Percentiles rank a stretch among this genome's conserved stretches.
Evolutionary conservation across 352 stramenopile genomes (phyloP).

Genomic region (Plasmopara viticola): DNA sequence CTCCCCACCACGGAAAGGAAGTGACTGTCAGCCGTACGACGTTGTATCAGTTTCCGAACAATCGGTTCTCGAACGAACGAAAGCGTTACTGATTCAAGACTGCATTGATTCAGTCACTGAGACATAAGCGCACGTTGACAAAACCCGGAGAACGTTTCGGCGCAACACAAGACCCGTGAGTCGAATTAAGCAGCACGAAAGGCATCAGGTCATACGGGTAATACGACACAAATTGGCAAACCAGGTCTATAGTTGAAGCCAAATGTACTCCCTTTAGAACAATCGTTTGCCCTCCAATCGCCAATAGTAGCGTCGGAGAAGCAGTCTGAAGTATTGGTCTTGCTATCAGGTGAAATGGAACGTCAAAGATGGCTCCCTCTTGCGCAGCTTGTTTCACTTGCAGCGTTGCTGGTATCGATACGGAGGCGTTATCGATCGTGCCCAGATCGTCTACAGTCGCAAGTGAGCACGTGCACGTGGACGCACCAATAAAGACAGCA

Average conservation of each 20-base stretch:
- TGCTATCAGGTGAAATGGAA: slow-evolving; percentile 21
- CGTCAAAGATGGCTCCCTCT: slow-evolving; percentile 15
- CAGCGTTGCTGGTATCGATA: slow-evolving; percentile 7
- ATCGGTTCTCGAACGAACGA: slow-evolving; percentile 10
- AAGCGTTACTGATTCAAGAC: slow-evolving; percentile 12
- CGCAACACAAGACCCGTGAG: slow-evolving; percentile 23
- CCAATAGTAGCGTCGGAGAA: slow-evolving; percentile 7
- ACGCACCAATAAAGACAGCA: slow-evolving; percentile 6
- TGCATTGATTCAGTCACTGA: slow-evolving; percentile 18
- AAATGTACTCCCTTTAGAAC: slow-evolving; percentile 12
- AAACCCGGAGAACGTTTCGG: slow-evolving; percentile 22
- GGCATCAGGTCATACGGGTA: slow-evolving; percentile 15
- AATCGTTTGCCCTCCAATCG: slow-evolving; percentile 14
- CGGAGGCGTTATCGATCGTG: slow-evolving; percentile 9
- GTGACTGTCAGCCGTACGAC: neutral
- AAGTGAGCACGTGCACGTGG: slow-evolving; percentile 8
- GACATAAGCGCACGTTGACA: slow-evolving; percentile 28
- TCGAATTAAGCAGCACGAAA: slow-evolving; percentile 27
- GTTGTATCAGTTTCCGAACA: slow-evolving; percentile 6
- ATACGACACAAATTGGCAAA: slow-evolving; percentile 21
- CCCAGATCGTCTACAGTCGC: slow-evolving; percentile 7
- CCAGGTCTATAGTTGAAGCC: slow-evolving; percentile 1
- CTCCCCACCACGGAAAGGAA: slow-evolving; percentile 8
- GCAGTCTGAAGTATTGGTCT: slow-evolving; percentile 7
- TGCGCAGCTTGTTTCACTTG: slow-evolving; percentile 26